phyloP scores from a whole-genome alignment of 768 basidiomycete species.

The Boletus subparvulus region DNA sequence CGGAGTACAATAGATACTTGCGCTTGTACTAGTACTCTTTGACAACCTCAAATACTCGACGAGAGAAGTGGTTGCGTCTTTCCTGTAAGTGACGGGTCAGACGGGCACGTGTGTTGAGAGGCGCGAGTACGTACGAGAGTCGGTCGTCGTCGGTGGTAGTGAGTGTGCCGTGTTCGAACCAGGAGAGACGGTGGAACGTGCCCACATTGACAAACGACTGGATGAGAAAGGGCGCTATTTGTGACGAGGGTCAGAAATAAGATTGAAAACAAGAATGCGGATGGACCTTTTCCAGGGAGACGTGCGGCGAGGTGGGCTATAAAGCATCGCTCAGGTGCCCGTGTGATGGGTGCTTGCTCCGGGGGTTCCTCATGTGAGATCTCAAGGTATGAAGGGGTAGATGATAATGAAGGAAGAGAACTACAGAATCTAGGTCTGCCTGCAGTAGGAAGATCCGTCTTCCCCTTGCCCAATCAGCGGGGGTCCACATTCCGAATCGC shows the following conservation, averaged over 20 bases:
- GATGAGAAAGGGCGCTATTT: conserved; percentile 82
- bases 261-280: no score
- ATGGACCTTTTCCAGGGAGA: no score
- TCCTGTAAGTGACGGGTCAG: conserved; percentile 46
- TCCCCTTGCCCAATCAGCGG: conserved; percentile 11
- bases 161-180: conserved; percentile 76
- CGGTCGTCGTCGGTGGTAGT: conserved; percentile 83
- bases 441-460: conserved; percentile 5
- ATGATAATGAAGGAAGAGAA: conserved; percentile 24
- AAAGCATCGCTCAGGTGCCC: no score
- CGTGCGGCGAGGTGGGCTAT: no score
- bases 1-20: no score
- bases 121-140: conserved; percentile 53
- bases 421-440: conserved; percentile 26
- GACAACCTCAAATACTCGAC: no score
- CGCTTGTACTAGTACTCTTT: no score
- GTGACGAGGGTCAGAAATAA: no score
- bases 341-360: no score
- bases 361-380: background rate
- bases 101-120: background rate
- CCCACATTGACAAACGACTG: conserved; percentile 82
- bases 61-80: conserved; percentile 57
- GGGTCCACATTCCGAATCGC: conserved; percentile 21
- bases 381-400: conserved; percentile 26
- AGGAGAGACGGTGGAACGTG: conserved; percentile 67